Base-by-base conservation (phyloP, 129 eudicot species). In the Daucus carota region DNA sequence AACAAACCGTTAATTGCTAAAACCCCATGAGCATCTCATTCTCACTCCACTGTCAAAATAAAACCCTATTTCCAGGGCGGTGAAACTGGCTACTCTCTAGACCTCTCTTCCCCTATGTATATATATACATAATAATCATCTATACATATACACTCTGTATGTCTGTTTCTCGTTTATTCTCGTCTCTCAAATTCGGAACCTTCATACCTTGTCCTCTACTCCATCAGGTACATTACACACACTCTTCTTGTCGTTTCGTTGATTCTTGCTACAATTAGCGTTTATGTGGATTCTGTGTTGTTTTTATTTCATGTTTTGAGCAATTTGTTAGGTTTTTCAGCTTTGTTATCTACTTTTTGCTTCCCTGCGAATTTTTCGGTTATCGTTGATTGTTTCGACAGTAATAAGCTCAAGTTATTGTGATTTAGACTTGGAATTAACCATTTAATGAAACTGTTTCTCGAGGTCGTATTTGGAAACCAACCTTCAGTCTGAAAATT, bases 81-180 rank as follows among this genome's bases (percentile, higher is more conserved):
- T 60, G 68, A 60, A 60, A 22, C 29, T 22, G 26, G 29, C 29
- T 22, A 52, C 0, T 52, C 26, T 50, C 11, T 50, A 6, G 24
- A 48, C 2, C 57, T 48, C 7, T 48, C 57, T 4, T 16, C 57
- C n/a, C n/a, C n/a, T n/a, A n/a, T n/a, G n/a, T 48, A n/a, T 15
- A 1, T 0, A 20, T 50, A 14, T 52, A 52, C 32, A 42, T 57
- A 79, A 34, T 6, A 1, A 54, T 5, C 9, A 57, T 57, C 22
- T 26, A 29, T 71, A 44, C 22, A 42, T 26, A 28, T 6, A 28
- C 8, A 0, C 77, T 32, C 14, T 89, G 85, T 73, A 86, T 89
- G 91, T 89, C 87, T 83, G 87, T 80, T 74, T 76, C 80, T 75
- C 80, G 63, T 69, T 24, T 50, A 32, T 31, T 80, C 14, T 63